phyloP scores from a whole-genome alignment of 148 eudicot genomes.

The Silene conica region DNA sequence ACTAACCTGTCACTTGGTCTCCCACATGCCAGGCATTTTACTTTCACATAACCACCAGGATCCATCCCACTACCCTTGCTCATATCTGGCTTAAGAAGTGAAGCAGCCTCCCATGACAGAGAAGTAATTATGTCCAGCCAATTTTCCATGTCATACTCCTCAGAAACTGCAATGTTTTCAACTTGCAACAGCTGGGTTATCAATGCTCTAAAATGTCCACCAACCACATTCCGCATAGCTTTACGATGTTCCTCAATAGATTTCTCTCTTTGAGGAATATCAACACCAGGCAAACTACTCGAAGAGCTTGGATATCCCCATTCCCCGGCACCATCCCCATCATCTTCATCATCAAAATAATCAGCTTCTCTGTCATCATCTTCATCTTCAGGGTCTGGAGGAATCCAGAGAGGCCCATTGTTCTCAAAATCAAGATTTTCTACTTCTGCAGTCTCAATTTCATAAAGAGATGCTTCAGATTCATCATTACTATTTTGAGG shows the following conservation, averaged over 20 bases:
- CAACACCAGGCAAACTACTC: conserved; percentile 57
- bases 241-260: conserved; percentile 76
- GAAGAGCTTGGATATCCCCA: conserved; percentile 72
- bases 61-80: conserved; percentile 96
- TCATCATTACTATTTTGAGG: conserved; percentile 47
- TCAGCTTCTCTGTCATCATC: conserved; percentile 75
- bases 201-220: conserved; percentile 83
- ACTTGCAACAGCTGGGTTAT: conserved; percentile 86
- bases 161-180: conserved; percentile 68
- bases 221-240: conserved; percentile 78
- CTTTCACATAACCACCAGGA: conserved; percentile 94
- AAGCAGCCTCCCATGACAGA: conserved; percentile 95
- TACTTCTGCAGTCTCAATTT: conserved; percentile 39
- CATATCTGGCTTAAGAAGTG: conserved; percentile 86
- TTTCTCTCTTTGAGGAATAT: conserved; percentile 60
- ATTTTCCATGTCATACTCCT: conserved; percentile 60
- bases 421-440: conserved; percentile 95
- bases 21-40: conserved; percentile 88
- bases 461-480: conserved; percentile 58
- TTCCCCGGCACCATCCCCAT: conserved; percentile 66
- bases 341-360: conserved; percentile 54
- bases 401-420: conserved; percentile 86
- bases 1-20: conserved; percentile 75
- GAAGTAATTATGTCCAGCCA: conserved; percentile 93
- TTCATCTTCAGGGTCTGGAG: conserved; percentile 95